A percentile compares a stretch with the other conserved stretches of the same genome.
These are phyloP conservation scores for Fistulifera solaris DNA, from an alignment of 108 stramenopile species.

Conservation along the genomic window DNA sequence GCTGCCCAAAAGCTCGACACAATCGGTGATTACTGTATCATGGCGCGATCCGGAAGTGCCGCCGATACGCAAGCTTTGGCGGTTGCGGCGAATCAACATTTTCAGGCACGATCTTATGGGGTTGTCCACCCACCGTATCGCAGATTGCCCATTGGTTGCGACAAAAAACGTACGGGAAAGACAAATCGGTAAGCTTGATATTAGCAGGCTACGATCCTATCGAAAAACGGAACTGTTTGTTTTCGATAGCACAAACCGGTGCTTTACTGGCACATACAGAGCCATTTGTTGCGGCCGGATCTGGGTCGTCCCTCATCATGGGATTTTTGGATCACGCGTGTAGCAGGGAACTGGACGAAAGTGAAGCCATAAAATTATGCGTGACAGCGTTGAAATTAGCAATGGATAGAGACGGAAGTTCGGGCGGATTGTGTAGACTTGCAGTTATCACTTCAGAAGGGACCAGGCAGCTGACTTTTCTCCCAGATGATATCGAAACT, in stretches of 20 bases:
- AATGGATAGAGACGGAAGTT: slow-evolving; percentile 72
- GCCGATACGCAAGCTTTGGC: slow-evolving; percentile 77
- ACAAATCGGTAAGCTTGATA: slow-evolving; percentile 53
- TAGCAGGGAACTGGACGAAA: slow-evolving; percentile 12
- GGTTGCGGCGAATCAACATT: slow-evolving; percentile 23
- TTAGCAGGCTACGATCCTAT: slow-evolving; percentile 58
- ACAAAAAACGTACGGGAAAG: slow-evolving; percentile 13
- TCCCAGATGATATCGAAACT: slow-evolving; percentile 8
- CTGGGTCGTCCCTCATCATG: slow-evolving; percentile 58
- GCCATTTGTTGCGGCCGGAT: slow-evolving; percentile 54
- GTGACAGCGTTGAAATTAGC: slow-evolving; percentile 45
- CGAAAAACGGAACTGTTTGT: slow-evolving; percentile 25
- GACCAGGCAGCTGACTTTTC: slow-evolving; percentile 14
- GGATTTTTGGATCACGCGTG: slow-evolving; percentile 51
- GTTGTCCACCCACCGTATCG: slow-evolving; percentile 29
- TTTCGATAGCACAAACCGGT: slow-evolving; percentile 41
- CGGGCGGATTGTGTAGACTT: slow-evolving; percentile 64
- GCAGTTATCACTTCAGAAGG: slow-evolving; percentile 31
- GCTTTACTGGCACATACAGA: slow-evolving; percentile 50
- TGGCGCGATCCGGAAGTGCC: slow-evolving; percentile 77
- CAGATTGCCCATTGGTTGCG: slow-evolving; percentile 59
- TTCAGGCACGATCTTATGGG: slow-evolving; percentile 29
- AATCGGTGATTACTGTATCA: slow-evolving; percentile 36
- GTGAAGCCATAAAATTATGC: slow-evolving; percentile 56
- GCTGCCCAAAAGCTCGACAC: slow-evolving; percentile 56